Base-by-base conservation (phyloP, 345 rosid species). In the Euphorbia lathyris region DNA sequence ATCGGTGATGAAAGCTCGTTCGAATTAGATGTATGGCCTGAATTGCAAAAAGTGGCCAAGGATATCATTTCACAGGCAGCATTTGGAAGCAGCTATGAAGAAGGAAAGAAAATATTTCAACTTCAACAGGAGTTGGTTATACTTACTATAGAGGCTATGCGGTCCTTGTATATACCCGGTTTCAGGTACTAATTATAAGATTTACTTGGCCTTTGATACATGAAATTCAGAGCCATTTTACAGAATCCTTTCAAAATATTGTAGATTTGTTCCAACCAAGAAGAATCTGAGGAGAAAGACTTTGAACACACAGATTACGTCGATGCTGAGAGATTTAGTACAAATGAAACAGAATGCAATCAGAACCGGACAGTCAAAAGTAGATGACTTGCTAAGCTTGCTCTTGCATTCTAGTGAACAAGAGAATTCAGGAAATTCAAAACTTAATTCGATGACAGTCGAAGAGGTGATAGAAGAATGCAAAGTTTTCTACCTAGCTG, bases 391-490 rank as follows among this genome's bases (percentile, higher is more conserved):
- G 66, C 80, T 85, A 34, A 77, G 87, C 70, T 57, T 79, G 59
- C 80, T 85, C 1, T 72, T 85, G 72, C 77, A 69, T 26, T 75
- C 65, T 67, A 79, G 62, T 51, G 68, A 69, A 42, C 79, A 62
- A 48, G 34, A 71, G 58, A 55, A 42, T 32, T 6, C 32, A 32
- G 80, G 70, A 71, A 74, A 64, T 74, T 71, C 38, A 36, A 73
- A 40, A 17, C 58, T 50, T 13, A 38, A 48, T 66, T 75, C 70
- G 38, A 27, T 86, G 80, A 79, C 82, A 56, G 61, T 78, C 47
- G 82, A 82, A 52, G 85, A 87, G n/a, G 75, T 83, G 13, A 50
- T 80, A 45, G 89, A 82, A 75, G 87, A 87, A 69, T 84, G 93
- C 76, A 86, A 86, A 64, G 52, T 69, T 60, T 83, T 86, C 66